Evolutionary conservation across 2,329 filamentous ascomycete species (phyloP), one percentile per base, ranked within the genome.

Genomic region (Penicillium sp.): DNA sequence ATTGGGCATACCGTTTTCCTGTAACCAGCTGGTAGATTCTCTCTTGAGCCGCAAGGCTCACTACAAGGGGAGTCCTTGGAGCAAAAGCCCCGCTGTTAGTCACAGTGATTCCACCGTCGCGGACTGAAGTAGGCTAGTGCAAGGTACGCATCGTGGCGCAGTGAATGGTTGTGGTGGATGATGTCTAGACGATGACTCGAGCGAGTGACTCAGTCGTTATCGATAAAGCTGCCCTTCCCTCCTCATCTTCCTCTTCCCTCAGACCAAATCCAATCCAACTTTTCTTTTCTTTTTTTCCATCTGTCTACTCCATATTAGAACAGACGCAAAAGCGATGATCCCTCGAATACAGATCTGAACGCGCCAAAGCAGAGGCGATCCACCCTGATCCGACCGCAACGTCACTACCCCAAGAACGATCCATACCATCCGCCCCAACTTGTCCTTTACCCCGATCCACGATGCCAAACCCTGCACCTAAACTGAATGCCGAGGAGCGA

Each of bases 401-500:
- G 41, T 50, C 49, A 52, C 40, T 45, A 48, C 37, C 31, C 44
- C 32, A 39, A 27, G 5, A 27, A n/a, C 25, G 37, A 39, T 28
- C 32, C 34, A 38, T n/a, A 40, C 30, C 39, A 29, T 40, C 12
- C 33, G 34, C 40, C 23, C 32, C 30, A 32, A 31, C 20, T 30
- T 31, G 20, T 36, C 23, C 25, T 13, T 12, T 10, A 28, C 34
- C 29, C 35, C 30, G 35, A 58, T 26, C 22, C 9, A 13, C 6
- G 6, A 69, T 68, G 65, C 58, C 62, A 22, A 52, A 57, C 10
- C 46, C 54, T 36, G 53, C 54, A 54, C 67, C 52, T 61, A 85
- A 82, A 62, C 75, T 80, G 57, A 76, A 81, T 41, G 75, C 78
- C 27, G 80, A 86, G 57, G 89, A 95, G 66, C 79, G 84, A 64